Evolutionary conservation across 768 basidiomycete genomes (phyloP), one percentile per base, ranked within the genome.

Genomic region (Leccinum uliginosum): DNA sequence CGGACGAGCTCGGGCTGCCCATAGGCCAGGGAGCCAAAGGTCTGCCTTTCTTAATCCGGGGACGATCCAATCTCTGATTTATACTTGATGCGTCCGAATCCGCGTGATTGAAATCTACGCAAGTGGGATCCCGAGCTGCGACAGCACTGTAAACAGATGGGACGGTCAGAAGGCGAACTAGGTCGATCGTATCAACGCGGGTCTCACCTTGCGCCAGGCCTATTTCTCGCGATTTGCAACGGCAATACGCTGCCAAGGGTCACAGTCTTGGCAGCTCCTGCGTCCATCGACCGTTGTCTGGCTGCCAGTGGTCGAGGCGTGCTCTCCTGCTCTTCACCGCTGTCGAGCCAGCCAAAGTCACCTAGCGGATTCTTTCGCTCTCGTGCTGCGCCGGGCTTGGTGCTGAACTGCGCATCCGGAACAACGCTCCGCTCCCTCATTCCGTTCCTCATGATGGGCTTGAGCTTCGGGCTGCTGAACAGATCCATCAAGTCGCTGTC

Each of bases 221-320:
- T 56, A 29, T 57, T 57, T 48, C 65, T 63, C 27, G 63, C 67
- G 14, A 56, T 7, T 30, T 62, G 61, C 17, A 71, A 45, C n/a
- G 69, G 69, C 3, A 53, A 53, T 9, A 21, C 17, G 3, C 26
- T n/a, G 24, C 54, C 29, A 23, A 17, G 6, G 26, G 10, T 24
- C 12, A 24, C n/a, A 10, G 32, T 40, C 30, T 24, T 53, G 2
- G 11, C 3, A 10, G 32, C 34, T 6, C 23, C 23, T 17, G 27
- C 17, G 7, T 50, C n/a, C 4, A 29, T 50, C 32, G 10, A 50
- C 10, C 40, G 59, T 52, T 21, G 52, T 45, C 55, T 52, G 23
- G 30, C 6, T 5, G 69, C 40, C 17, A 11, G 19, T 43, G 40
- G 71, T 32, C 69, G 62, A 48, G 69, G 71, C 2, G 71, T 71